Base-by-base conservation (phyloP, 1,284 basidiomycete species). In the Gymnopus androsaceus region DNA sequence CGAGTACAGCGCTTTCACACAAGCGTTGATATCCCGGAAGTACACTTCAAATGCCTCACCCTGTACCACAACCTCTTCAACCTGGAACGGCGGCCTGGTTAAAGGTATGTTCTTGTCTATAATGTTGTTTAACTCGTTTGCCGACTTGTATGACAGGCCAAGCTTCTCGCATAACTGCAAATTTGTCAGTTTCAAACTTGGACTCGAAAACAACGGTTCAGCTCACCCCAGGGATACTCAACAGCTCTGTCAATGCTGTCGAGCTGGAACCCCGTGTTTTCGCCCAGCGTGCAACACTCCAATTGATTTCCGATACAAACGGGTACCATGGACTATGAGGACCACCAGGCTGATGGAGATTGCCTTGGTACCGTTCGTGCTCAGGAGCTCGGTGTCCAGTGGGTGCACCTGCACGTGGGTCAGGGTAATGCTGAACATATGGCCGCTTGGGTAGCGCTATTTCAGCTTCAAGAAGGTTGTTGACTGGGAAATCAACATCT, bases 241-340 rank as follows among this genome's bases (percentile, higher is more conserved):
- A 28, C 4, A 62, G 31, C 23, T 62, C 61, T 2, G 49, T 58
- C 14, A 62, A 33, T 2, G 61, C 61, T 0, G 59, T 62, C 0
- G 59, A 59, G 31, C 61, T 62, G 0, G 59, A 55, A 12, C 61
- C 61, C 1, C 61, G 45, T 7, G 54, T 12, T n/a, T 63, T 63
- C 0, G 57, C 61, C 61, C 61, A 63, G 8, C 48, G 38, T 3
- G 57, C 61, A 8, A 63, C 25, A 27, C 56, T 47, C 61, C 61
- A 63, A 19, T 63, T 58, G 1, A 61, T 23, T 46, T 62, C 46
- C 0, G 62, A 64, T 0, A 3, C 3, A 46, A 46, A 46, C 1
- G 44, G 44, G 15, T 25, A 25, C 44, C 44, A 46, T 7, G 17
- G 5, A 17, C 40, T 51, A n/a, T n/a, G n/a, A n/a, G n/a, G 5